phyloP scores from a whole-genome alignment of 371 early-diverging fungal species.

The Umbelopsis sp. region DNA sequence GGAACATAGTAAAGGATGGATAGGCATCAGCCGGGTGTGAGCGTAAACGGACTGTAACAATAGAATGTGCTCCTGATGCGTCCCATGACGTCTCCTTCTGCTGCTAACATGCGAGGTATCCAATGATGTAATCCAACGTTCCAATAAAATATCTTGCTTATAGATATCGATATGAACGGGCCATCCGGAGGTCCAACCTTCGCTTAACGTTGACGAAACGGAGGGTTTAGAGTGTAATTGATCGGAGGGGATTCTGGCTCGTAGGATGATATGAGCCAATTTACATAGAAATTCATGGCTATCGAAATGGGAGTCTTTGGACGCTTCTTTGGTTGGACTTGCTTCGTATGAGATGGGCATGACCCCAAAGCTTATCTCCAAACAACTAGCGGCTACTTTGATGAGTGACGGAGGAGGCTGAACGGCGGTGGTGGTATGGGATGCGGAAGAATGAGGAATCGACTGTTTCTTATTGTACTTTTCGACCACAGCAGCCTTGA shows the following conservation, averaged over 20 bases:
- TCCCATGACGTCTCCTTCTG: conserved; percentile 18
- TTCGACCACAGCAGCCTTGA: conserved; percentile 7
- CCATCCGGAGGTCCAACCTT: conserved; percentile 1
- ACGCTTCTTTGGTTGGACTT: background rate
- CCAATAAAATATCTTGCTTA: conserved; percentile 17
- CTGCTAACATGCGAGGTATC: conserved; percentile 15
- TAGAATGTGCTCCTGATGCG: conserved; percentile 57
- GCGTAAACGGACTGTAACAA: conserved; percentile 67
- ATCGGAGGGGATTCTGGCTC: conserved; percentile 25
- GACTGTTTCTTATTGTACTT: background rate
- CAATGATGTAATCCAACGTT: conserved; percentile 26
- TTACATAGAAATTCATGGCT: conserved; percentile 19
- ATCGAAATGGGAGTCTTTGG: background rate
- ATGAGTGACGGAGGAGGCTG: background rate
- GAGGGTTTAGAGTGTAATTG: conserved; percentile 5
- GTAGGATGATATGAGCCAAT: conserved; percentile 28
- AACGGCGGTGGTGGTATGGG: background rate
- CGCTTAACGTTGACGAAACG: background rate
- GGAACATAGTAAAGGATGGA: conserved; percentile 46
- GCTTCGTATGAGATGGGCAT: background rate
- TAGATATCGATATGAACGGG: conserved; percentile 15
- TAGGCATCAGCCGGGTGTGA: conserved; percentile 61
- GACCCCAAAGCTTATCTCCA: conserved; percentile 12
- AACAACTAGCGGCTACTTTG: background rate
- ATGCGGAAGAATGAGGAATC: background rate